A percentile compares a stretch with the other conserved stretches of the same genome.
Conservation (phyloP, 2,329 filamentous ascomycete species). For the Fusarium pilosicola region DNA sequence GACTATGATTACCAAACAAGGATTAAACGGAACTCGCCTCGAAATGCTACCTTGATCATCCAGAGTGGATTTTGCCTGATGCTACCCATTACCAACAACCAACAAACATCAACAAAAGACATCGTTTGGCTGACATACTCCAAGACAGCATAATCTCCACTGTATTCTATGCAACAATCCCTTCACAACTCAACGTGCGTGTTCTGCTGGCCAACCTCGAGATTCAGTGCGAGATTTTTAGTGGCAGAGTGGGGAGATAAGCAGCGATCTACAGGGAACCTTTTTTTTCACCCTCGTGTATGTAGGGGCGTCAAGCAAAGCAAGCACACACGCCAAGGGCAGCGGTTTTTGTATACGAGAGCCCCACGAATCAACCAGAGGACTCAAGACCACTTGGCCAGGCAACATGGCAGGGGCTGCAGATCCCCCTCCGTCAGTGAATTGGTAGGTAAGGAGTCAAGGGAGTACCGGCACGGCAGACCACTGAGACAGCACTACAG, state of each 20-base stretch:
- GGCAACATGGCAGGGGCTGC: constrained; percentile 8
- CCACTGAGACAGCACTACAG: not conserved
- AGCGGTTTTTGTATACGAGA: constrained; percentile 4
- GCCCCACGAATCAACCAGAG: constrained; percentile 17
- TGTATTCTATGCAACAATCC: not conserved
- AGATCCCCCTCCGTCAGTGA: not conserved
- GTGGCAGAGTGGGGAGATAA: constrained; percentile 6
- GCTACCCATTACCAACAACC: not conserved
- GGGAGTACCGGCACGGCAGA: not conserved
- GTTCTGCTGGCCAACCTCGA: constrained; percentile 2
- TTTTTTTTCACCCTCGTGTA: constrained; percentile 10
- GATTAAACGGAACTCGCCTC: constrained; percentile 7
- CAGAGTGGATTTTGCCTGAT: not conserved
- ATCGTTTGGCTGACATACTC: not conserved
- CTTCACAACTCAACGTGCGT: not conserved
- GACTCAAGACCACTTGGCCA: not conserved
- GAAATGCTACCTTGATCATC: constrained; percentile 9
- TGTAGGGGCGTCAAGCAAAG: constrained; percentile 8
- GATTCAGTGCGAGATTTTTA: constrained; percentile 12
- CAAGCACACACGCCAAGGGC: not conserved
- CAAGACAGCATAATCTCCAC: not conserved
- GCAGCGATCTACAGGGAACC: constrained; percentile 11
- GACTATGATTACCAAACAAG: not conserved
- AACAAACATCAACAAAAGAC: not conserved
- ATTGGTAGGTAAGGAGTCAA: not conserved